Evolutionary conservation across 805 yeast genomes (phyloP), one percentile per base, ranked within the genome.

Genomic region (Candida tibetensis): DNA sequence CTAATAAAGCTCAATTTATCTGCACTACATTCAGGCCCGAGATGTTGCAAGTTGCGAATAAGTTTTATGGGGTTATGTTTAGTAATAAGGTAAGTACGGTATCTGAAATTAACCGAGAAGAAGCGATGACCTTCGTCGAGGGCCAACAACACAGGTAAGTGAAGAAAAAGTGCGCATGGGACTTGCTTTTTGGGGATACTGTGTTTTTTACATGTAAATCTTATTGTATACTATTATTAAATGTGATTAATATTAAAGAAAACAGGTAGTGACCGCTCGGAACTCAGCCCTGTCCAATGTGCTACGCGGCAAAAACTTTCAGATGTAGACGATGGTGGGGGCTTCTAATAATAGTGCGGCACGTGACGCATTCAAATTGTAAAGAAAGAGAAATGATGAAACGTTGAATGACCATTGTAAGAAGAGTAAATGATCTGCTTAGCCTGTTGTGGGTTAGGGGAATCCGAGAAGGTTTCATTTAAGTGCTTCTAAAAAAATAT

Each of bases 21-120:
- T 90, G 98, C 59, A 93, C 99, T 1, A 93, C 99, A 0, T 93
- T 93, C 70, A 72, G 97, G 51, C 87, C 95, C 1, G 99, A 93
- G 58, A 81, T 93, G 86, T 66, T 93, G 26, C 81, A 81, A 45
- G 87, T 82, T 5, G 95, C 96, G 4, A 87, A 86, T 57, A 81
- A 79, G 44, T 89, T 85, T 54, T 91, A 79, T 57, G 96, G 97
- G 15, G 96, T 93, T 1, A 77, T 79, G 66, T 91, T 81, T 57
- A 79, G 77, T 42, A 83, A 86, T 54, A 86, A 87, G 53, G 87
- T 85, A 33, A 86, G 96, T 39, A 73, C 84, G 0, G 82, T 91
- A 2, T 72, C 77, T 44, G 85, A 82, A 42, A 85, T 91, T 40
- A 69, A 74, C 17, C 74, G 74, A 41, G 79, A 78, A 3, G 85